Evolutionary conservation across 805 yeast species (phyloP), one percentile per base, ranked within the genome.

Genomic region (Saturnispora sanitii): DNA sequence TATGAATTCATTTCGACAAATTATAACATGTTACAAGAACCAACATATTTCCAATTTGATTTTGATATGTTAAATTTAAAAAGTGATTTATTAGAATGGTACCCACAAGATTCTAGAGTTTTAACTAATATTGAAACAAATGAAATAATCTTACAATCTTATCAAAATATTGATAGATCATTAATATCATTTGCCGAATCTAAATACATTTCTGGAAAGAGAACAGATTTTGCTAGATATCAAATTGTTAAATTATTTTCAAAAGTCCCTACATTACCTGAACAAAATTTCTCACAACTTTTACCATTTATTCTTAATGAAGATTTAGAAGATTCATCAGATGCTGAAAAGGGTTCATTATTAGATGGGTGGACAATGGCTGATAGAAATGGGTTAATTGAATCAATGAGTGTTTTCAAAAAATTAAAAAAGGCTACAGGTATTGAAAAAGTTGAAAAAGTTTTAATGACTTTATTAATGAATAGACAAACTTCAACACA

Each of bases 261-360:
- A 13, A 59, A 66, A 19, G 62, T 79, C n/a, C 86, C 95, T 1
- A 61, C 64, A 12, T 48, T 83, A 29, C 90, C 86, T 1, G 96
- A 90, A 56, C 57, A 62, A 16, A 71, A 81, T 50, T 74, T 80
- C 2, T 47, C 62, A 2, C 62, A 60, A 8, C 57, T 90, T 17
- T 72, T 78, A 6, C 81, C 88, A 0, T 69, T 73, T 40, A 60
- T 90, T 6, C 62, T 69, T 41, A 60, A 60, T 38, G 61, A 56
- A 32, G 65, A 56, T 22, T 50, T 49, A 2, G 65, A 55, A 37
- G 61, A 60, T 21, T 64, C 61, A 22, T 60, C 55, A 12, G 53
- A 54, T 26, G 56, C 49, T 1, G 50, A 42, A n/a, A 50, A 46
- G 2, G 55, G 54, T 5, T 48, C 53, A 2, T 27, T 45, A 6